Evolutionary conservation across 441 rosid species (phyloP), one percentile per base, ranked within the genome.

Genomic region (Syzygium syzygioides): DNA sequence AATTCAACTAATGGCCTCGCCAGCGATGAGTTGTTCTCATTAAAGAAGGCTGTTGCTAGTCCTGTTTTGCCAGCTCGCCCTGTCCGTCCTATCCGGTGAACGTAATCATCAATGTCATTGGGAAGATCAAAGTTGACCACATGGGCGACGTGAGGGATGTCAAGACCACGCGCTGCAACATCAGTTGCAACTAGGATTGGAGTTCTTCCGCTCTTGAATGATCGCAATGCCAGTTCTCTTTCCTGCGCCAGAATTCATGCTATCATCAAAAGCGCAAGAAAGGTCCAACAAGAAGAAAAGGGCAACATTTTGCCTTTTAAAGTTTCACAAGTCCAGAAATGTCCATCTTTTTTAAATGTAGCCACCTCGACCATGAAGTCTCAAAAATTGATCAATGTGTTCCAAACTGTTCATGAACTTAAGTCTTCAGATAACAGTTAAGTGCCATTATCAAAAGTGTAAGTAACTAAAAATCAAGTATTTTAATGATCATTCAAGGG

Each of bases 131-230:
- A 96, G 91, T 96, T 97, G 87, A 97, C 96, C 10, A 96, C 99
- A 66, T 97, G 99, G 50, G 99, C 98, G 19, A 97, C 99, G 20
- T 95, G 96, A 23, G 99, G 99, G 50, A 96, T 96, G 91, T 97
- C 99, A 68, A 96, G 99, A 83, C 98, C 99, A 76, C 99, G 99
- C 4, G 99, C 99, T 85, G 99, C 98, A 88, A 97, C 99, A 80
- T 98, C 99, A 10, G 98, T 96, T 59, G 99, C 99, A 4, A 98
- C 99, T 92, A 98, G 91, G 59, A 98, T 98, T 28, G 99, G 99
- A 30, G 98, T 94, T 71, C 92, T 94, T 34, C 99, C 99, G 68
- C 94, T 96, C 92, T 97, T 96, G 89, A 98, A 96, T 55, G 99
- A 95, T 37, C 95, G 93, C 91, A 97, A 90, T 64, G 99, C 99